A percentile compares a stretch with the other conserved stretches of the same genome.
Evolutionary conservation across 768 basidiomycete genomes (phyloP).

Genomic region (Trametes cingulata): DNA sequence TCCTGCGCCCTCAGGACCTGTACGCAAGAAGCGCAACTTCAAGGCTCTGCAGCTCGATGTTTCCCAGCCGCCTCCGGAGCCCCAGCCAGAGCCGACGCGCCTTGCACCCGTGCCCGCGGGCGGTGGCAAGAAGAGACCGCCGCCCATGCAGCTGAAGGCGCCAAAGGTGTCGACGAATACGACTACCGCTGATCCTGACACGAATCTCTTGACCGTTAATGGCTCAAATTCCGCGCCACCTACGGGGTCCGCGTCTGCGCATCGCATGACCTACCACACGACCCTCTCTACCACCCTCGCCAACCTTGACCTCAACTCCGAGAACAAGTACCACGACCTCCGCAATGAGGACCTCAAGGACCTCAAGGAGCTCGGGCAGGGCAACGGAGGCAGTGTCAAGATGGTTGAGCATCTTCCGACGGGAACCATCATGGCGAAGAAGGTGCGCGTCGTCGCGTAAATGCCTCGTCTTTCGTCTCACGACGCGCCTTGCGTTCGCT

Average conservation of each 20-base stretch:
- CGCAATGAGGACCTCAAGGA: conserved; percentile 90
- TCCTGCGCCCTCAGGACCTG: conserved; percentile 36
- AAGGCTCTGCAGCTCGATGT: conserved; percentile 80
- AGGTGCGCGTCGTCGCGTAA: conserved; percentile 54
- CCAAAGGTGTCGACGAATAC: conserved; percentile 52
- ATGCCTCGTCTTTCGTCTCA: background rate
- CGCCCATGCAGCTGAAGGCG: conserved; percentile 80
- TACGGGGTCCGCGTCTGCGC: conserved; percentile 51
- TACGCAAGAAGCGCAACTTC: conserved; percentile 92
- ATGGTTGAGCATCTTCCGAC: conserved; percentile 92
- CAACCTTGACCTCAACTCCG: conserved; percentile 81
- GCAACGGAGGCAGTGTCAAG: conserved; percentile 97
- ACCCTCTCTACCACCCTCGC: conserved; percentile 83
- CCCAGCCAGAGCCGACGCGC: conserved; percentile 41
- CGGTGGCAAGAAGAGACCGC: conserved; percentile 70
- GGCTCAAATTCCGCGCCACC: conserved; percentile 54
- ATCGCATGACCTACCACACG: conserved; percentile 74
- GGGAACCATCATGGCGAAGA: conserved; percentile 95
- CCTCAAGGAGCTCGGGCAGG: conserved; percentile 87
- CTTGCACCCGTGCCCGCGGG: conserved; percentile 34
- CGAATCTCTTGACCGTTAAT: conserved; percentile 49
- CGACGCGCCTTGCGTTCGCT: conserved; percentile 4
- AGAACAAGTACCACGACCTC: conserved; percentile 78
- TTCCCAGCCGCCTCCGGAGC: conserved; percentile 40
- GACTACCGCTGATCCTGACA: conserved; percentile 39